Evolutionary conservation across 1,139 yeast genomes (phyloP), one percentile per base, ranked within the genome.

Genomic region (Debaryomyces sp.): DNA sequence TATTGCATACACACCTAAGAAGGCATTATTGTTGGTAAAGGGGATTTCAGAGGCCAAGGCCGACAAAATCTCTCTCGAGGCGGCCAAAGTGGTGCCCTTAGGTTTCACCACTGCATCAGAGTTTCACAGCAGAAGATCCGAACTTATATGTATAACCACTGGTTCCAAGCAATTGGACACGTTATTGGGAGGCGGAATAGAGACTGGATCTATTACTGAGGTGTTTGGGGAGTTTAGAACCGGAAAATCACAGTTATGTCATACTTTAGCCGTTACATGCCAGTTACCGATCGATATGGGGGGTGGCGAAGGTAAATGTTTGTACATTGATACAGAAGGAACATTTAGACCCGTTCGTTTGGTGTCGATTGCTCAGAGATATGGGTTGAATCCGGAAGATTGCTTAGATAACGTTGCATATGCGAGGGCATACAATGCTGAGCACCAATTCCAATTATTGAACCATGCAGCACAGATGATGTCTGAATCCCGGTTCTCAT

Each of bases 71-170:
- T 72, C 91, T 46, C 77, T 77, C 37, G 97, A 89, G 60, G 97
- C 98, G 0, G 82, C 95, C 34, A 85, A 88, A 58, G 73, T 86
- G 46, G 98, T 94, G 2, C 97, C 97, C 8, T 82, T 95, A 82
- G 99, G 99, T 0, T 95, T 94, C 72, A 94, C 97, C 27, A 94
- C 99, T 0, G 99, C 99, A 3, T 87, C 96, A 1, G 98, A 92
- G 66, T 91, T 89, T 64, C 97, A 91, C 65, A 84, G 86, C 59
- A 80, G 97, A 58, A 79, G 99, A 58, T 84, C 95, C 10, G 97
- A 91, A 63, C 80, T 94, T 67, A 91, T 94, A 50, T 89, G 97
- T 61, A 75, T 94, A 50, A 90, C 98, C 3, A 92, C 99, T 0
- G 99, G 99, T 0, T 91, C 98, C 5, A 90, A 91, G 62, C 96